Evolutionary conservation across 2,329 filamentous ascomycete genomes (phyloP).

Genomic region (Monosporascus sp.): DNA sequence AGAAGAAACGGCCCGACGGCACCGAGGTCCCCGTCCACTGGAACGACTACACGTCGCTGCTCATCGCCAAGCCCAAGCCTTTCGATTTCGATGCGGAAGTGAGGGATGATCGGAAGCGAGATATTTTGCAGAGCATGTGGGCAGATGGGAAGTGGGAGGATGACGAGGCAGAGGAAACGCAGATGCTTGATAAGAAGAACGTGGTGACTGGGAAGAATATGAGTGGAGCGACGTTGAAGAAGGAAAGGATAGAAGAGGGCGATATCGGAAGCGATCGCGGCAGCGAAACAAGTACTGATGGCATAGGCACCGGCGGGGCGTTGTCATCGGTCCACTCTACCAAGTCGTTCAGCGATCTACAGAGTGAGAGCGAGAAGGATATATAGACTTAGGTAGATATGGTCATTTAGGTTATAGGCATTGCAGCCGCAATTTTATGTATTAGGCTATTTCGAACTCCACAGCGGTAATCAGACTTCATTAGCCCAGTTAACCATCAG

Average conservation of each 20-base stretch:
- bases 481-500: too few species aligned
- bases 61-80: constrained; percentile 38
- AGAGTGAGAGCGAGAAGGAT: background rate
- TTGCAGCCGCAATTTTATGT: too few species aligned
- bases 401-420: too few species aligned
- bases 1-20: constrained; percentile 23
- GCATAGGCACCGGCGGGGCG: background rate
- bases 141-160: constrained; percentile 29
- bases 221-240: constrained; percentile 29
- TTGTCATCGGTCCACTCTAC: background rate
- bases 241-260: constrained; percentile 10
- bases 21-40: constrained; percentile 34
- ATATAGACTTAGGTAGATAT: background rate
- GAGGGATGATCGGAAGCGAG: constrained; percentile 21
- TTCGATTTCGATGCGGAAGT: constrained; percentile 35
- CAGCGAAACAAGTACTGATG: background rate
- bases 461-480: too few species aligned
- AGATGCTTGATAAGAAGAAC: too few species aligned
- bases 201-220: constrained; percentile 7
- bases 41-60: constrained; percentile 38
- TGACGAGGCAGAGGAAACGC: constrained; percentile 18
- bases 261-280: background rate
- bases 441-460: too few species aligned
- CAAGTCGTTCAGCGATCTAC: background rate
- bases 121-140: constrained; percentile 30